These are phyloP conservation scores for Candida sojae DNA, from an alignment of 1,139 yeast species.

Conservation along the genomic window DNA sequence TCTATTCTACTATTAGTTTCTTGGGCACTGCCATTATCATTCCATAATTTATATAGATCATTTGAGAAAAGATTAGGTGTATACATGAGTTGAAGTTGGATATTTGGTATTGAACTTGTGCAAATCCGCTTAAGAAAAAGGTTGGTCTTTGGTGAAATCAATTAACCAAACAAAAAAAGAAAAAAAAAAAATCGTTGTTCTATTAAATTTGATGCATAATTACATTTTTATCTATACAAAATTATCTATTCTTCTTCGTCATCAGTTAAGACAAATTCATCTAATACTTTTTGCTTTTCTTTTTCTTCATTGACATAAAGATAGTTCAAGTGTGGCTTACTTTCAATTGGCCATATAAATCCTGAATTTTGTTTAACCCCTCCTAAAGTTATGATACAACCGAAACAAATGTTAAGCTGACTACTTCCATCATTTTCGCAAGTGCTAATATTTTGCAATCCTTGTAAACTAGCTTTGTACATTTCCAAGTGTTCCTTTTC, in stretches of 20 bases:
- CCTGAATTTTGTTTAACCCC: slow-evolving; percentile 34
- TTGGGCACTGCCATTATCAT: slow-evolving; percentile 3
- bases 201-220: not conserved
- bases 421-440: slow-evolving; percentile 3
- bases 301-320: slow-evolving; percentile 17
- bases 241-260: slow-evolving; percentile 24
- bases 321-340: slow-evolving; percentile 3
- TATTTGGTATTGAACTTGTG: not conserved
- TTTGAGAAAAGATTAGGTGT: slow-evolving; percentile 15
- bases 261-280: slow-evolving; percentile 53
- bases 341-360: slow-evolving; percentile 55
- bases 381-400: slow-evolving; percentile 68
- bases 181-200: not conserved
- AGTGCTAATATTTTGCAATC: slow-evolving; percentile 10
- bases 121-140: not conserved
- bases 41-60: slow-evolving; percentile 15
- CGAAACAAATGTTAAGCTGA: slow-evolving; percentile 61
- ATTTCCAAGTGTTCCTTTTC: slow-evolving; percentile 42
- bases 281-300: slow-evolving; percentile 37
- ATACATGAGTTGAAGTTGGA: slow-evolving; percentile 10
- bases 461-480: slow-evolving; percentile 17
- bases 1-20: slow-evolving; percentile 2
- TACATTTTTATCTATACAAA: not conserved
- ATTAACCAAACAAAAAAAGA: not conserved
- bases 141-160: no score